Percentiles rank a stretch among this genome's conserved stretches.
These are phyloP conservation scores for Calonectria hawksworthii DNA, from an alignment of 2,329 filamentous ascomycete species.

Conservation along the genomic window DNA sequence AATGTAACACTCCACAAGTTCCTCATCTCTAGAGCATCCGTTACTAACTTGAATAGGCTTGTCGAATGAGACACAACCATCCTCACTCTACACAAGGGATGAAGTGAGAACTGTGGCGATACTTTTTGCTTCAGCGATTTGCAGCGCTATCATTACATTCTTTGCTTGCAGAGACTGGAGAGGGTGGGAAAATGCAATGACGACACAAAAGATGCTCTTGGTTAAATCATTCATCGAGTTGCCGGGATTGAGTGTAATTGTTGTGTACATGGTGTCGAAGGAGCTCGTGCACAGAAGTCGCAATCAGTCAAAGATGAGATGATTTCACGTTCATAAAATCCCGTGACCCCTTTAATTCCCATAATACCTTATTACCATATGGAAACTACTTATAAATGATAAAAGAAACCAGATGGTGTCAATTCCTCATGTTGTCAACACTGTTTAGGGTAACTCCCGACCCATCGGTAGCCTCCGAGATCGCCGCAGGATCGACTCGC, in stretches of 20 bases:
- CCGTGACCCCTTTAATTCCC: too few species aligned
- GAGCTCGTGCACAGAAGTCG: not conserved
- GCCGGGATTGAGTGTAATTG: not conserved
- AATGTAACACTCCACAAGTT: too few species aligned
- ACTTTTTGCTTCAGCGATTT: too few species aligned
- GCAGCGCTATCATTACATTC: too few species aligned
- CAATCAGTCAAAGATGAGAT: not conserved
- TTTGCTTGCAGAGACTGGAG: too few species aligned
- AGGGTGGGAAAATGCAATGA: too few species aligned
- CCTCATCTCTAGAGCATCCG: too few species aligned
- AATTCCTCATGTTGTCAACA: not conserved
- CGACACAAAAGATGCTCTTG: not conserved
- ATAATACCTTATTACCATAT: not conserved
- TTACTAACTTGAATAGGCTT: too few species aligned
- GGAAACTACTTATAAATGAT: fast-evolving
- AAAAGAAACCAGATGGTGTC: not conserved
- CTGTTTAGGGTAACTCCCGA: not conserved
- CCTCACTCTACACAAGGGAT: too few species aligned
- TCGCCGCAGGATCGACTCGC: not conserved
- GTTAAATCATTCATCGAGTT: not conserved
- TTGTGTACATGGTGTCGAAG: not conserved
- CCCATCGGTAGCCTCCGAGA: not conserved
- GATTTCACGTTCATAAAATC: too few species aligned
- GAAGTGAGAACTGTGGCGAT: too few species aligned
- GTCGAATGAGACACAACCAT: too few species aligned